A percentile compares a stretch with the other conserved stretches of the same genome.
Evolutionary conservation across 768 basidiomycete species (phyloP).

Genomic region (Podaxis sp.): DNA sequence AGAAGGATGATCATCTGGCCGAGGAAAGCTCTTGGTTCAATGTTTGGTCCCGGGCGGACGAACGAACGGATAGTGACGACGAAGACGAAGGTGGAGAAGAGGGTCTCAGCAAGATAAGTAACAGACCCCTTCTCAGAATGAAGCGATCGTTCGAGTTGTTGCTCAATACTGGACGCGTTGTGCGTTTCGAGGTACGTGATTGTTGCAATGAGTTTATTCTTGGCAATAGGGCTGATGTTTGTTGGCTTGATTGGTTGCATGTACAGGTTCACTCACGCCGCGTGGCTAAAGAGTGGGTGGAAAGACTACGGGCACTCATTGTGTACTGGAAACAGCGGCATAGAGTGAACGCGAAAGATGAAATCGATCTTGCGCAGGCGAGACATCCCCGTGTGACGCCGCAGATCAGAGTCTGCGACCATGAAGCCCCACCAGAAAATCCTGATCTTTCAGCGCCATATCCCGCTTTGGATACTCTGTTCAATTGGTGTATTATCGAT

Average conservation of each 20-base stretch:
- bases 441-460: slow-evolving; percentile 53
- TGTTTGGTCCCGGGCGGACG: slow-evolving; percentile 34
- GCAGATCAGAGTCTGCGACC: slow-evolving; percentile 38
- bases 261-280: slow-evolving; percentile 59
- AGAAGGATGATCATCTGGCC: slow-evolving; percentile 26
- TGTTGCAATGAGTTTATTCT: not conserved
- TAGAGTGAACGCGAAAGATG: slow-evolving; percentile 69
- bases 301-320: slow-evolving; percentile 64
- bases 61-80: slow-evolving; percentile 48
- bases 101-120: slow-evolving; percentile 37
- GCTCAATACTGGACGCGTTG: slow-evolving; percentile 61
- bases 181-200: slow-evolving; percentile 74
- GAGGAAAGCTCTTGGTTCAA: slow-evolving; percentile 31
- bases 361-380: slow-evolving; percentile 75
- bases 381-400: slow-evolving; percentile 62
- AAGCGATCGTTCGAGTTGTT: slow-evolving; percentile 77
- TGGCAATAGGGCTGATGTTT: not conserved
- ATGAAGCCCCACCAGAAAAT: slow-evolving; percentile 46
- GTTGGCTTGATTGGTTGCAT: not conserved
- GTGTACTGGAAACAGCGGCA: slow-evolving; percentile 81
- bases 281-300: slow-evolving; percentile 84
- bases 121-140: slow-evolving; percentile 49
- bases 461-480: slow-evolving; percentile 61
- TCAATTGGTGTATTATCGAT: slow-evolving; percentile 86
- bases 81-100: slow-evolving; percentile 68